Conservation (phyloP, 140 eudicot genomes). For the Cichorium intybus region DNA sequence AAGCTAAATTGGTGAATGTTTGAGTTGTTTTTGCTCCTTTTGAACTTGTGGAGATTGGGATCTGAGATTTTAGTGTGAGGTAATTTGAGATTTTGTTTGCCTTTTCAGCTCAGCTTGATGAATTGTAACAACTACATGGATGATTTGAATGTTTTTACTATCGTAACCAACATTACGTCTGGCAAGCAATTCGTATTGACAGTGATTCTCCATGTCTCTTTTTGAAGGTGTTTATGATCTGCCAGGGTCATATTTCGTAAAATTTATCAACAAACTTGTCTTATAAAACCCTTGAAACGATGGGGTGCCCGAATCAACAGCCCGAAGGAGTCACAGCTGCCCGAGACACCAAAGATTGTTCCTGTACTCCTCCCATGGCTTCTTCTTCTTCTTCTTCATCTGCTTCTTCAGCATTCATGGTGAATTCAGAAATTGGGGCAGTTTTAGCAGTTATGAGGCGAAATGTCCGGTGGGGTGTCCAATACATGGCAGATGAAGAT, state of each 20-base stretch:
- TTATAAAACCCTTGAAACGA: constrained; percentile 15
- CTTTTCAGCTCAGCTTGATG: background rate
- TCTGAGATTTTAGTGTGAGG: constrained; percentile 18
- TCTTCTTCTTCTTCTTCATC: constrained; percentile 27
- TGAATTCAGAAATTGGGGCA: constrained; percentile 73
- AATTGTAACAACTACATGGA: background rate
- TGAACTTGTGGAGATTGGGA: constrained; percentile 6
- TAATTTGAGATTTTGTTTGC: background rate
- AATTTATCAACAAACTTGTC: constrained; percentile 7
- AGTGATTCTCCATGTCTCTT: background rate
- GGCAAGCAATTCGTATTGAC: background rate
- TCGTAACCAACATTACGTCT: background rate
- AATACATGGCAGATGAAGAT: constrained; percentile 57
- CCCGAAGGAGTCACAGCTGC: constrained; percentile 30
- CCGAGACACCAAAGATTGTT: constrained; percentile 31
- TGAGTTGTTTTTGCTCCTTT: constrained; percentile 1
- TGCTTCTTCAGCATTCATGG: constrained; percentile 55
- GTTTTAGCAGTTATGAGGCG: constrained; percentile 86
- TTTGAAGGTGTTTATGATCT: constrained; percentile 36
- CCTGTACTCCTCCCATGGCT: constrained; percentile 33
- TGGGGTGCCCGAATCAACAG: constrained; percentile 46
- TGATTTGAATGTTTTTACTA: constrained; percentile 2
- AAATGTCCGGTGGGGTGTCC: constrained; percentile 75
- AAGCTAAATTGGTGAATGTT: constrained; percentile 10
- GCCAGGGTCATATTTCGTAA: background rate